phyloP scores from a whole-genome alignment of 2,329 filamentous ascomycete species.

The Fusarium beomiforme region DNA sequence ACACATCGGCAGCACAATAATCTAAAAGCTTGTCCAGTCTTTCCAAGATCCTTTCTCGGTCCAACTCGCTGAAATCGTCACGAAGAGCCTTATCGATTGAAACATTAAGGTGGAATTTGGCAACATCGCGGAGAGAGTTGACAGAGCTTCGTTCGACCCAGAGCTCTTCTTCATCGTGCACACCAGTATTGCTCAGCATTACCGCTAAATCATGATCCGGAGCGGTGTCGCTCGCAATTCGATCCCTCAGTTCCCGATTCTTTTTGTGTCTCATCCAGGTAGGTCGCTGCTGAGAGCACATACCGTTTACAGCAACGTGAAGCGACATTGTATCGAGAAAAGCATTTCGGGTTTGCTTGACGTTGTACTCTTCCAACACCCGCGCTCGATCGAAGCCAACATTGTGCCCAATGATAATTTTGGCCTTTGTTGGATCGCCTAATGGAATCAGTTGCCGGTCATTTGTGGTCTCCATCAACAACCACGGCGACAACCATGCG shows the following conservation, averaged over 20 bases:
- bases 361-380: conserved; percentile 86
- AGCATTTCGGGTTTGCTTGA: conserved; percentile 83
- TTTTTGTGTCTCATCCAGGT: conserved; percentile 99
- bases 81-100: conserved; percentile 89
- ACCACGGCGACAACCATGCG: conserved; percentile 95
- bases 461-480: conserved; percentile 82
- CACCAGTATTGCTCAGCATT: conserved; percentile 70
- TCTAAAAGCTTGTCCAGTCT: conserved; percentile 86
- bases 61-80: conserved; percentile 86
- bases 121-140: conserved; percentile 94
- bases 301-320: conserved; percentile 97
- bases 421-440: conserved; percentile 76
- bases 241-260: conserved; percentile 83
- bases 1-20: conserved; percentile 95
- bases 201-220: conserved; percentile 76
- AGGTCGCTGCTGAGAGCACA: conserved; percentile 96
- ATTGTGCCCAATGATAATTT: conserved; percentile 93
- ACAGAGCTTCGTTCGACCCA: conserved; percentile 96
- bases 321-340: conserved; percentile 99
- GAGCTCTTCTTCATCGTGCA: conserved; percentile 91
- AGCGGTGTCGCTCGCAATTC: conserved; percentile 73
- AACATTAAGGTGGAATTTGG: conserved; percentile 93
- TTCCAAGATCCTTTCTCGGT: conserved; percentile 73
- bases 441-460: conserved; percentile 87
- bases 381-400: conserved; percentile 94